Evolutionary conservation across 176 grass and related monocot species (phyloP).

Genomic region (Zoysia pacifica): DNA sequence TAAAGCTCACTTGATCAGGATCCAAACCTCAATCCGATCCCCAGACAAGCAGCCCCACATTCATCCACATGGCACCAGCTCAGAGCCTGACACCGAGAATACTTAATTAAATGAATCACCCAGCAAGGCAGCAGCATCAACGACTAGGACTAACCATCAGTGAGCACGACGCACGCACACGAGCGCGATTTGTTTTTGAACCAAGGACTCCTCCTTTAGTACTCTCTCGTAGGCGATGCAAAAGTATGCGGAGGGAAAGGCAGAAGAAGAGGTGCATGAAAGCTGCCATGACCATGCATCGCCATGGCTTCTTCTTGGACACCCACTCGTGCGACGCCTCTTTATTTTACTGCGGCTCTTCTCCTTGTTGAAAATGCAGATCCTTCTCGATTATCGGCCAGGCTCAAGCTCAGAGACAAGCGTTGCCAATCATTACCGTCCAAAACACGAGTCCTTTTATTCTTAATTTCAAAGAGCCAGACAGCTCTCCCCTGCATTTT

Average conservation of each 20-base stretch:
- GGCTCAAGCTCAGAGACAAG: background rate
- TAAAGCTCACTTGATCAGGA: constrained; percentile 24
- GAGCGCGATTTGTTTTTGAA: background rate
- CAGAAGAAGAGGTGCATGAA: background rate
- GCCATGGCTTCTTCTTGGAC: background rate
- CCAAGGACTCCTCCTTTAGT: too few relatives aligned
- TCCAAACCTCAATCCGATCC: constrained; percentile 24
- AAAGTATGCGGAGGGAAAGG: background rate
- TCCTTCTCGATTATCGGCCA: background rate
- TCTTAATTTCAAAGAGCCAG: background rate
- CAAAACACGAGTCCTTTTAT: background rate
- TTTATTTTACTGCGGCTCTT: constrained; percentile 23
- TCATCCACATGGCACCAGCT: constrained; percentile 58
- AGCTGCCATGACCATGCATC: constrained; percentile 41
- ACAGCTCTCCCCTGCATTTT: too few relatives aligned
- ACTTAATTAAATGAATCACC: constrained; percentile 44
- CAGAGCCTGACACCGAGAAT: constrained; percentile 29
- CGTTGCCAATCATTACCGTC: background rate
- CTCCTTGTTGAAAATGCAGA: background rate
- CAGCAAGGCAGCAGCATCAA: background rate
- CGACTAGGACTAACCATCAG: too few relatives aligned
- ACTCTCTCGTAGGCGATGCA: background rate
- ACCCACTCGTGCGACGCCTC: constrained; percentile 50
- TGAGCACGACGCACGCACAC: constrained; percentile 13
- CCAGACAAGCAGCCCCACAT: background rate